Percentiles rank a stretch among this genome's conserved stretches.
Conservation (phyloP, 345 rosid genomes). For the Moricandia arvensis region DNA sequence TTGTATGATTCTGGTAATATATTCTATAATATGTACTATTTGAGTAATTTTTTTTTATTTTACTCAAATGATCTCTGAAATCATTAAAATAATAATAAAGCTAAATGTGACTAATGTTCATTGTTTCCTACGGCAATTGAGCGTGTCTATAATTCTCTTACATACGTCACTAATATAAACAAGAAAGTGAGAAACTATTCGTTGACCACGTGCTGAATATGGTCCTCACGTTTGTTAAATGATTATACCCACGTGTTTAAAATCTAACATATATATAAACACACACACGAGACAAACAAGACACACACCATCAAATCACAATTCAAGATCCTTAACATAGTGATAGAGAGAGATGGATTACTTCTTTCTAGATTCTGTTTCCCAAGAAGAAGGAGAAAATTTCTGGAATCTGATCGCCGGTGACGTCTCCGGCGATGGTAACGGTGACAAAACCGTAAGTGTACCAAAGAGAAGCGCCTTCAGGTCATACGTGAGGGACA, state of each 20-base stretch:
- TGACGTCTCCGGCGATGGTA: slow-evolving; percentile 6
- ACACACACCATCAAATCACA: slow-evolving; percentile 4
- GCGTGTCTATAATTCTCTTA: background rate
- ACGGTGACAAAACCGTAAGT: background rate
- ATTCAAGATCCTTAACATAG: slow-evolving; percentile 2
- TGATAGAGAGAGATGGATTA: slow-evolving; percentile 14
- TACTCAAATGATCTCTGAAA: too few relatives aligned
- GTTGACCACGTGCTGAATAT: slow-evolving; percentile 22
- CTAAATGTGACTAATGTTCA: background rate
- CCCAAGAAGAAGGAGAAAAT: slow-evolving; percentile 24
- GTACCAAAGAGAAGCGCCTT: slow-evolving; percentile 46
- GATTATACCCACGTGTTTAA: slow-evolving; percentile 17
- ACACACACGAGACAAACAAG: background rate
- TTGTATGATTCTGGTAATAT: too few relatives aligned
- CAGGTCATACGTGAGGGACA: slow-evolving; percentile 33
- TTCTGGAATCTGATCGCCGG: slow-evolving; percentile 34
- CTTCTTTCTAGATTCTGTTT: slow-evolving; percentile 25
- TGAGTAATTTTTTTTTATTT: too few relatives aligned
- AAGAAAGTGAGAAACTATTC: background rate
- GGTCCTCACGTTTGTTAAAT: slow-evolving; percentile 7
- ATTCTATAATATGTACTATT: too few relatives aligned
- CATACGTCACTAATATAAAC: background rate
- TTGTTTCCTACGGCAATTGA: slow-evolving; percentile 2
- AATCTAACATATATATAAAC: slow-evolving; percentile 13
- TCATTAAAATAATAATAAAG: background rate